Evolutionary conservation across 169 alveolate species (phyloP).

Genomic region (Theileria equi): DNA sequence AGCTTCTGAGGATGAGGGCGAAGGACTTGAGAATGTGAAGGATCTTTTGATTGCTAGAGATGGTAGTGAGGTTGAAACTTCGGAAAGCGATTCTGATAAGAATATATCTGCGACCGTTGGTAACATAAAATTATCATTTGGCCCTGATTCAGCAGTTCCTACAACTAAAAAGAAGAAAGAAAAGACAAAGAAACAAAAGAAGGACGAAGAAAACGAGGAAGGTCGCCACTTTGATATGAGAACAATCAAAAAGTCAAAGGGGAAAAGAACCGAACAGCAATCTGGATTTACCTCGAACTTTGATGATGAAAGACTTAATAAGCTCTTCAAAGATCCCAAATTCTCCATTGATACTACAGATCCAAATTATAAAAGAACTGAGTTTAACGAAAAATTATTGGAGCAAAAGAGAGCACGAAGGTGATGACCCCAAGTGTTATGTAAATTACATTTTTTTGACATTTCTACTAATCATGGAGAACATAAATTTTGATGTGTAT

Average conservation of each 20-base stretch:
- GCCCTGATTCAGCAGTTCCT: conserved; percentile 33
- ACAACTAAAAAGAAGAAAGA: conserved; percentile 6
- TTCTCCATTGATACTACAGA: conserved; percentile 86
- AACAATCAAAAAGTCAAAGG: neutral
- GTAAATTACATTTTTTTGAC: too few species aligned
- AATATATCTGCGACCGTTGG: conserved; percentile 46
- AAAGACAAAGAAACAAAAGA: neutral
- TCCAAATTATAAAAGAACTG: conserved; percentile 78
- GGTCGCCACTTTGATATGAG: conserved; percentile 62
- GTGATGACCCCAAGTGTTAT: neutral
- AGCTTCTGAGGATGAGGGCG: conserved; percentile 45
- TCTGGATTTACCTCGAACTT: conserved; percentile 57
- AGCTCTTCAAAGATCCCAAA: conserved; percentile 76
- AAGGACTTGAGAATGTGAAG: conserved; percentile 6
- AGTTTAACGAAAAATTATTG: conserved; percentile 48
- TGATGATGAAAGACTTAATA: conserved; percentile 76
- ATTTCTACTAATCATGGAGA: conserved; percentile 2
- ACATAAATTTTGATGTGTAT: conserved; percentile 2
- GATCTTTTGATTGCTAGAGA: too few species aligned
- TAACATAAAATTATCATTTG: conserved; percentile 54
- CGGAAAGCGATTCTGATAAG: conserved; percentile 5
- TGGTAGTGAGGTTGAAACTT: neutral
- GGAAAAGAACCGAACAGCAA: conserved; percentile 25
- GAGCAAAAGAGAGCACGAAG: conserved; percentile 30
- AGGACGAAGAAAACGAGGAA: neutral